A percentile compares a stretch with the other conserved stretches of the same genome.
Conservation (phyloP, 768 basidiomycete genomes). For the Neoboletus magnificus region DNA sequence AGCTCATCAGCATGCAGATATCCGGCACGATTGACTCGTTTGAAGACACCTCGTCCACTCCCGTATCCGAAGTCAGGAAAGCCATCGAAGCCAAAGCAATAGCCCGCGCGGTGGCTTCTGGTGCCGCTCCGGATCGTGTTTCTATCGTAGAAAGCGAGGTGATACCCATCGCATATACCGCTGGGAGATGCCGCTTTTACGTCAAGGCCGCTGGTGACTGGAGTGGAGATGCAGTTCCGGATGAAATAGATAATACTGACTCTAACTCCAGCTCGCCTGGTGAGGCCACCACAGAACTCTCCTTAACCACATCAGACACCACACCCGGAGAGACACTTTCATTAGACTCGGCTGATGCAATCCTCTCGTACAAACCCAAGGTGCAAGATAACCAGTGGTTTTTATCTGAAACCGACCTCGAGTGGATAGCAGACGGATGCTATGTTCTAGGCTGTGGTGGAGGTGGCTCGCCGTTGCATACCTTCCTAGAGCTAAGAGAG, state of each 20-base stretch:
- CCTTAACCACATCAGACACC: slow-evolving; percentile 3
- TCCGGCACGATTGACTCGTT: slow-evolving; percentile 46
- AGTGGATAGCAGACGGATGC: slow-evolving; percentile 63
- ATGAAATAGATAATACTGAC: slow-evolving; percentile 18
- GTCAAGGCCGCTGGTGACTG: slow-evolving; percentile 60
- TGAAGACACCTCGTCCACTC: slow-evolving; percentile 36
- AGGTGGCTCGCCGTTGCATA: slow-evolving; percentile 55
- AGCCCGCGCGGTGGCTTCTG: slow-evolving; percentile 42
- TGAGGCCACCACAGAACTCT: background rate
- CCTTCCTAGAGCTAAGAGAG: slow-evolving; percentile 49
- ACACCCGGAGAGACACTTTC: slow-evolving; percentile 13
- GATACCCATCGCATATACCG: slow-evolving; percentile 41
- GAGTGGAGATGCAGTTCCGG: slow-evolving; percentile 26
- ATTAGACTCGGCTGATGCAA: slow-evolving; percentile 20
- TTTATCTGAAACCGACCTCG: slow-evolving; percentile 45
- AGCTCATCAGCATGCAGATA: slow-evolving; percentile 30
- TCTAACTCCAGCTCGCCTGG: background rate
- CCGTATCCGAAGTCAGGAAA: slow-evolving; percentile 31
- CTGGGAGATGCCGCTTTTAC: slow-evolving; percentile 41
- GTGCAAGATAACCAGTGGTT: slow-evolving; percentile 44
- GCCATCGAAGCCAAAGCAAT: slow-evolving; percentile 39
- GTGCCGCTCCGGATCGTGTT: slow-evolving; percentile 42
- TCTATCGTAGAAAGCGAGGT: slow-evolving; percentile 54
- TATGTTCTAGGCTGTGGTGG: slow-evolving; percentile 63
- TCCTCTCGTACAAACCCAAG: slow-evolving; percentile 35